A percentile compares a stretch with the other conserved stretches of the same genome.
Evolutionary conservation across 345 rosid genomes (phyloP).

Genomic region (Brassica rapa): DNA sequence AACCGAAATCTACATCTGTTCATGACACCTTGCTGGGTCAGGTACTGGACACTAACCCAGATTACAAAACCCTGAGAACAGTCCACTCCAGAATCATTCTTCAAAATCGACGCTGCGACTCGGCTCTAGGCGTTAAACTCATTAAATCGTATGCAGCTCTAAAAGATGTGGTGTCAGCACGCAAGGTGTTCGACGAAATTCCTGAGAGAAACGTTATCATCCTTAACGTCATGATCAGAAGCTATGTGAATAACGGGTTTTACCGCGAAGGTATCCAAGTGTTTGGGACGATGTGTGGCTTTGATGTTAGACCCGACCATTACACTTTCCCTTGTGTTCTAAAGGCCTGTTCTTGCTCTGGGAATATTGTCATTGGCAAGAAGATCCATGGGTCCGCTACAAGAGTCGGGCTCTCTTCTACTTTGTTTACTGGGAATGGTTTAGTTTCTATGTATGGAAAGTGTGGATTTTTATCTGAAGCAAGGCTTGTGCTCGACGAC

Average conservation of each 20-base stretch:
- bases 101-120: conserved; percentile 37
- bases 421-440: conserved; percentile 66
- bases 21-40: conserved; percentile 42
- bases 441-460: conserved; percentile 72
- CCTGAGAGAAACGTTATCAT: conserved; percentile 64
- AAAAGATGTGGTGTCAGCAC: conserved; percentile 50
- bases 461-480: conserved; percentile 60
- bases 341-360: conserved; percentile 70
- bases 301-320: conserved; percentile 55
- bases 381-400: conserved; percentile 57
- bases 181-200: conserved; percentile 70
- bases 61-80: conserved; percentile 47
- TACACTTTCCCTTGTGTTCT: conserved; percentile 72
- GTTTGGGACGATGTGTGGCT: conserved; percentile 45
- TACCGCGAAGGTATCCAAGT: conserved; percentile 52
- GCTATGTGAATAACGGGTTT: conserved; percentile 56
- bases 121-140: conserved; percentile 60
- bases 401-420: conserved; percentile 56
- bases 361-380: conserved; percentile 50
- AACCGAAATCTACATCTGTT: conserved; percentile 9
- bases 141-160: conserved; percentile 58
- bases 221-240: conserved; percentile 75
- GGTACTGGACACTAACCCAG: conserved; percentile 58
- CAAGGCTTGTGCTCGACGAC: conserved; percentile 57
- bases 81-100: conserved; percentile 49